Evolutionary conservation across 108 stramenopile genomes (phyloP), one percentile per base, ranked within the genome.

Genomic region (Asterionellopsis glacialis): DNA sequence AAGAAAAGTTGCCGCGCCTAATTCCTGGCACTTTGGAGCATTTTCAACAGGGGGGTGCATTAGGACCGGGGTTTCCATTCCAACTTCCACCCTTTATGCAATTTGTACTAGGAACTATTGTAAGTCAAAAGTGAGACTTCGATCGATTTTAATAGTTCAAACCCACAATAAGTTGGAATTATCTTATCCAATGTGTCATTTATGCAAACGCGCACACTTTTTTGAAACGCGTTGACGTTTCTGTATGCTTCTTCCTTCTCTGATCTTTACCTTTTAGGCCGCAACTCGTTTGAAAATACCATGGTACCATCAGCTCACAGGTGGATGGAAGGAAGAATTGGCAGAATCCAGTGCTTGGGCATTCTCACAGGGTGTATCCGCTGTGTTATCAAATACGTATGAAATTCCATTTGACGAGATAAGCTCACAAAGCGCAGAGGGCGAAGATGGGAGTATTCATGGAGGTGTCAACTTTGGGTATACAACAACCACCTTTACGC

Each of bases 251-350:
- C n/a, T n/a, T n/a, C n/a, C n/a, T n/a, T n/a, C n/a, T n/a, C n/a
- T n/a, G n/a, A n/a, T n/a, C n/a, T n/a, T n/a, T n/a, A n/a, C n/a
- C n/a, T n/a, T n/a, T n/a, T 28, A 55, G 41, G 25, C 28, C 11
- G 49, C 33, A 24, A 62, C 18, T 22, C 53, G n/a, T 22, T n/a
- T 54, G n/a, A 26, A 26, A 15, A 26, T 54, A 15, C 52, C 52
- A 26, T 54, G 52, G 52, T 54, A 54, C 22, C 15, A 54, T 15
- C 21, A n/a, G 5, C 26, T 27, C 3, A 25, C 9, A 4, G n/a
- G 19, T 3, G 52, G 39, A 18, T 69, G 68, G 68, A 69, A 28
- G 28, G 22, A 61, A 26, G 68, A 69, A 28, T 40, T 69, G 41
- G 68, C 60, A 11, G 68, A 69, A 3, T n/a, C 27, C 11, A 45